Conservation (phyloP, 208 protist genomes). For the Crithidia sp. region DNA sequence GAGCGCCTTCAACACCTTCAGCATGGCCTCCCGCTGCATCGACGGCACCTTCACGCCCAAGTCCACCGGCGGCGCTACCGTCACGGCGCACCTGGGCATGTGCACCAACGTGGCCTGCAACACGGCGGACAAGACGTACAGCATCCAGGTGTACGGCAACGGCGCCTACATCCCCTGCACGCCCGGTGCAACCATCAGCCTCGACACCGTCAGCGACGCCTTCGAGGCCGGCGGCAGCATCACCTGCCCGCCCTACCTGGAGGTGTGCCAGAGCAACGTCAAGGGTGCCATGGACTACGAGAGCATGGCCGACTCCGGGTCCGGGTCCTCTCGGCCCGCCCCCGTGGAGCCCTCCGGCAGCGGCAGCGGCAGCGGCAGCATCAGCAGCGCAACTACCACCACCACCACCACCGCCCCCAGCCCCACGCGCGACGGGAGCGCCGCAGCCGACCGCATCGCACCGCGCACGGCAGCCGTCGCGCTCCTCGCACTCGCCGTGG, state of each 20-base stretch:
- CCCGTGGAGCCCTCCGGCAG: too few species aligned
- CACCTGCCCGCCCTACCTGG: conserved; percentile 14
- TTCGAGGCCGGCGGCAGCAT: conserved; percentile 14
- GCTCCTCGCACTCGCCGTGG: conserved; percentile 2
- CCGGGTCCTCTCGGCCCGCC: too few species aligned
- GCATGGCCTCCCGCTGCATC: conserved; percentile 12
- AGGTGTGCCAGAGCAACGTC: conserved; percentile 26
- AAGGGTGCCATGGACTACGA: conserved; percentile 10
- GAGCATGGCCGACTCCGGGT: too few species aligned
- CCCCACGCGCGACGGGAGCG: too few species aligned
- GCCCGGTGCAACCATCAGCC: background rate
- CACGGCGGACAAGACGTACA: background rate
- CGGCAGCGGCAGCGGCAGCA: too few species aligned
- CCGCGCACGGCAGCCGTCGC: background rate
- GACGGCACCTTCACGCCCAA: conserved; percentile 13
- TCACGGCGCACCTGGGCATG: background rate
- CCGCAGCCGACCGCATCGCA: background rate
- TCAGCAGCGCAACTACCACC: too few species aligned
- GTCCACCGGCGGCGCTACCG: background rate
- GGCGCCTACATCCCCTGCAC: background rate
- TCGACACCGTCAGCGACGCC: background rate
- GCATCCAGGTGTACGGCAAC: conserved; percentile 6
- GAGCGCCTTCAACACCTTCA: conserved; percentile 14
- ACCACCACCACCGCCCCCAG: too few species aligned
- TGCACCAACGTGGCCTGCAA: conserved; percentile 12